Base-by-base conservation (phyloP, 768 basidiomycete genomes). In the Lactifluus echinatus region DNA sequence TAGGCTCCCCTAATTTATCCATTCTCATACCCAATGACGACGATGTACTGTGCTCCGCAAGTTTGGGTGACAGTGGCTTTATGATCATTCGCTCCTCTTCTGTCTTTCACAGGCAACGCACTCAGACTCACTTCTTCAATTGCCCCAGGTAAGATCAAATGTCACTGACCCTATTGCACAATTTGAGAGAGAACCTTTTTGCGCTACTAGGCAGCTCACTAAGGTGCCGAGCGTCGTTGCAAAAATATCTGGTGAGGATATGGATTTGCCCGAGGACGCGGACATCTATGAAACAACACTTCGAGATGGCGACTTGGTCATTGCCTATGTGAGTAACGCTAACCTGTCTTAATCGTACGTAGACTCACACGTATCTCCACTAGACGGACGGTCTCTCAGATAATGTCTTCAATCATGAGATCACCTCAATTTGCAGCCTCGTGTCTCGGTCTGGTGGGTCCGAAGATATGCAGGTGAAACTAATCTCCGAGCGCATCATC, bases 51-150 rank as follows among this genome's bases (percentile, higher is more conserved):
- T 34, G 19, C 15, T 26, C 44, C 60, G 56, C 47, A 55, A 89
- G 87, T 67, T 72, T 89, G 63, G 87, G 87, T n/a, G 87, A 89
- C 68, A 89, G 87, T 56, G 87, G 87, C 7, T 89, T 81, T 67
- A 74, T 79, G 59, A 81, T 89, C 45, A 79, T 88, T 56, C 83
- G 88, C 34, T 79, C 82, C 15, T 82, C 83, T 24, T 74, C 81
- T 14, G 74, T 89, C 28, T 72, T 85, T 43, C 75, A 89, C 66
- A 60, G 67, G 54, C 74, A 75, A 60, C 55, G 55, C 33, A 57
- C 72, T 4, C 75, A 77, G 61, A 75, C 75, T 6, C 75, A 76
- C 57, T 75, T 68, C 58, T 77, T 77, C 61, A 77, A 77, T 50
- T 77, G 71, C 55, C 75, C 75, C 47, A 73, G 68, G 74, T 65